These are phyloP conservation scores for Hypoxylon rubiginosum DNA, from an alignment of 2,329 filamentous ascomycete species.

Conservation along the genomic window DNA sequence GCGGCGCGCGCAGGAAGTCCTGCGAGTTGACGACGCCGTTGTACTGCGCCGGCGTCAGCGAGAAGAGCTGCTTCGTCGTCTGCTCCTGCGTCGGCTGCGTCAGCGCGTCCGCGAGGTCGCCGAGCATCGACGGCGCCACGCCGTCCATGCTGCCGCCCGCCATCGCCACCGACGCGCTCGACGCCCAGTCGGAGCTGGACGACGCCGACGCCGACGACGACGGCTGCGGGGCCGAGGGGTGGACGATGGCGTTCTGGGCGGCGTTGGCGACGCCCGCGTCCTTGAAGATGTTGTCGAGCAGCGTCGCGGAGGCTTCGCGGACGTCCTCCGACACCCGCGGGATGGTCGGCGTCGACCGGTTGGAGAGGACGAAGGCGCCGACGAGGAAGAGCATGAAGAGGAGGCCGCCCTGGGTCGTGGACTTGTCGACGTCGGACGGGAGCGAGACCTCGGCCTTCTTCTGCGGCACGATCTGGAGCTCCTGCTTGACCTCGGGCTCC, in stretches of 20 bases:
- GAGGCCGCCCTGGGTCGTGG: conserved; percentile 82
- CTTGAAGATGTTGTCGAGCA: conserved; percentile 85
- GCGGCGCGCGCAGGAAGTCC: conserved; percentile 74
- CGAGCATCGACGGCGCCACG: conserved; percentile 71
- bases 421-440: conserved; percentile 68
- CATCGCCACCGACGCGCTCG: conserved; percentile 57
- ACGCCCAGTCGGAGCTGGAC: conserved; percentile 63
- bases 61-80: conserved; percentile 88
- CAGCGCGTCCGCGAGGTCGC: conserved; percentile 76
- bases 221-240: conserved; percentile 65
- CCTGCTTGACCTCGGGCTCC: conserved; percentile 72
- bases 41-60: conserved; percentile 88
- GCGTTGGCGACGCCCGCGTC: conserved; percentile 75
- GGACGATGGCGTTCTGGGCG: conserved; percentile 57
- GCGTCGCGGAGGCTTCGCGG: conserved; percentile 80
- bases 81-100: conserved; percentile 85
- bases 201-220: no score
- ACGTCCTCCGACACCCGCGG: conserved; percentile 85
- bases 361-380: conserved; percentile 94
- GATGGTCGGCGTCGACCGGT: conserved; percentile 77
- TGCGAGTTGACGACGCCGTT: conserved; percentile 84
- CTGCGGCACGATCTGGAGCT: conserved; percentile 65
- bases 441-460: conserved; percentile 67
- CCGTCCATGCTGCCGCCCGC: conserved; percentile 61
- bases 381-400: conserved; percentile 97